Percentiles rank a stretch among this genome's conserved stretches.
phyloP scores from a whole-genome alignment of 768 basidiomycete genomes.

The Exidia glandulosa region DNA sequence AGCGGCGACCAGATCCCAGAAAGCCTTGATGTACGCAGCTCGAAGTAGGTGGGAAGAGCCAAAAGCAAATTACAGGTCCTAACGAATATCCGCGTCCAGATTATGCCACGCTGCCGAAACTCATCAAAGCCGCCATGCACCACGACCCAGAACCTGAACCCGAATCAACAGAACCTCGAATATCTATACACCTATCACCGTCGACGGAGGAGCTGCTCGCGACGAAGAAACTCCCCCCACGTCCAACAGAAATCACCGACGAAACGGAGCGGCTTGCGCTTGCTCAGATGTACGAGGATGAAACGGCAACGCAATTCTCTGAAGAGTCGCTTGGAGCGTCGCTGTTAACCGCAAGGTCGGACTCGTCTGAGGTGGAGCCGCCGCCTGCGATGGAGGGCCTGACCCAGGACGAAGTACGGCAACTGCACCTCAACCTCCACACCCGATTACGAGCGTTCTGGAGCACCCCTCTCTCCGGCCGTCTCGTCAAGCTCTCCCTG shows the following conservation, averaged over 20 bases:
- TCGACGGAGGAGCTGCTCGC: slow-evolving; percentile 34
- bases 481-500: slow-evolving; percentile 52
- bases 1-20: slow-evolving; percentile 58
- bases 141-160: slow-evolving; percentile 9
- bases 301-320: neutral
- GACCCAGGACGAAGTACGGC: slow-evolving; percentile 26
- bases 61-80: slow-evolving; percentile 3
- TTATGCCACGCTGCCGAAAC: slow-evolving; percentile 63
- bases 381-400: neutral
- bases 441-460: slow-evolving; percentile 70
- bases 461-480: slow-evolving; percentile 56
- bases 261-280: slow-evolving; percentile 40
- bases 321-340: neutral
- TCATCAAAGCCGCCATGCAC: slow-evolving; percentile 18
- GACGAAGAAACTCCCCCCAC: slow-evolving; percentile 39
- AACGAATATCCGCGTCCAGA: slow-evolving; percentile 30
- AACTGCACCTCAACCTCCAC: slow-evolving; percentile 67
- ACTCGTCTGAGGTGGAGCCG: neutral
- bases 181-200: slow-evolving; percentile 16
- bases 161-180: slow-evolving; percentile 10
- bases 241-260: slow-evolving; percentile 49
- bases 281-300: neutral
- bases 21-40: slow-evolving; percentile 64
- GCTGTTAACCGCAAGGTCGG: neutral
- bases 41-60: slow-evolving; percentile 39